phyloP scores from a whole-genome alignment of 495 filamentous ascomycete species.

The Parmelia sp. region DNA sequence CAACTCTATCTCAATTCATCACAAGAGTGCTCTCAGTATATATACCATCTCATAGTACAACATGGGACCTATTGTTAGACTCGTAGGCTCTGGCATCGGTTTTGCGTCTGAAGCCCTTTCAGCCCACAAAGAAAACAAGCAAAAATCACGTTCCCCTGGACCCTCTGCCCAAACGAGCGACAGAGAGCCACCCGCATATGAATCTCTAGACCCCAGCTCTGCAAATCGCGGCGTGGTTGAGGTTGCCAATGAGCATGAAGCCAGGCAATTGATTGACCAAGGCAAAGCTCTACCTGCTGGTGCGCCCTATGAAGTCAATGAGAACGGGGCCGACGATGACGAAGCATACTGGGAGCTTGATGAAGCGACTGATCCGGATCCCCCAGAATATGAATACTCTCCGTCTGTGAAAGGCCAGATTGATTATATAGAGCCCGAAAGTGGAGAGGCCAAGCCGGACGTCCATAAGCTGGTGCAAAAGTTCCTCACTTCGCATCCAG shows the following conservation, averaged over 20 bases:
- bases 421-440: slow-evolving; percentile 1
- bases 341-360: slow-evolving; percentile 22
- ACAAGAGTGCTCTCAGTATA: neutral
- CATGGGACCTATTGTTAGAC: slow-evolving; percentile 14
- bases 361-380: slow-evolving; percentile 9
- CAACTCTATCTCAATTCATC: neutral
- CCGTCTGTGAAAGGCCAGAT: neutral
- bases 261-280: slow-evolving; percentile 11
- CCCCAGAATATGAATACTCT: slow-evolving; percentile 2
- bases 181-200: slow-evolving; percentile 7
- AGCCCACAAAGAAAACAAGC: slow-evolving; percentile 14
- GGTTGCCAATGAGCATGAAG: slow-evolving; percentile 4
- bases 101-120: slow-evolving; percentile 17
- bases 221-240: slow-evolving; percentile 9
- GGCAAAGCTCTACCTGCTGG: slow-evolving; percentile 9
- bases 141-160: slow-evolving; percentile 12
- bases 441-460: slow-evolving; percentile 16
- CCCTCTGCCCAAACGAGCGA: neutral
- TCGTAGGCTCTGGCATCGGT: slow-evolving; percentile 16
- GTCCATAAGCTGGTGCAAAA: slow-evolving; percentile 24
- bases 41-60: neutral
- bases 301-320: neutral
- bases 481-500: slow-evolving; percentile 16
- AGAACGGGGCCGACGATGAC: slow-evolving; percentile 7
- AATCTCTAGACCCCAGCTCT: slow-evolving; percentile 1